A percentile compares a stretch with the other conserved stretches of the same genome.
Conservation (phyloP, 345 rosid genomes). For the Isatis tinctoria region DNA sequence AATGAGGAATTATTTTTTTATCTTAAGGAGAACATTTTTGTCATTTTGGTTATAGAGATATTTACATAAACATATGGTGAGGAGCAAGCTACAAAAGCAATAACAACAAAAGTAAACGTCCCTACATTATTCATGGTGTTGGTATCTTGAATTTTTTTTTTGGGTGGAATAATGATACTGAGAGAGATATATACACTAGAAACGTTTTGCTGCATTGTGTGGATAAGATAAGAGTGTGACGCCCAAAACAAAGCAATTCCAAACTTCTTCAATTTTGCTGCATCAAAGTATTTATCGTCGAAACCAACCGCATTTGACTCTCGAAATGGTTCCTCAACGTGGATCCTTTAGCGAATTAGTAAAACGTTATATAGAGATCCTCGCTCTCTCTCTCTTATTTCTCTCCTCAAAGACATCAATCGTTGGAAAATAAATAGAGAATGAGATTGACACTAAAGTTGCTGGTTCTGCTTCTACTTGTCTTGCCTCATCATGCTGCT, state of each 20-base stretch:
- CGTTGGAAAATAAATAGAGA: background rate
- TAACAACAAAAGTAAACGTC: background rate
- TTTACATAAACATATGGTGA: background rate
- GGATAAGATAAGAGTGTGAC: background rate
- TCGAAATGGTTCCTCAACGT: background rate
- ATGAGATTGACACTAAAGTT: background rate
- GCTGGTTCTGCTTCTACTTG: background rate
- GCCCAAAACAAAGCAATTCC: background rate
- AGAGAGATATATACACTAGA: background rate
- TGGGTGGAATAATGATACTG: background rate
- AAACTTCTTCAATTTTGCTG: background rate
- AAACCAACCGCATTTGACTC: background rate
- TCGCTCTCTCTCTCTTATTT: background rate
- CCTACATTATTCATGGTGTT: background rate
- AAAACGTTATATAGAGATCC: background rate
- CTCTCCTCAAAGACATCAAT: background rate
- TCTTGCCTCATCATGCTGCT: background rate
- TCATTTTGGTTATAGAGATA: background rate
- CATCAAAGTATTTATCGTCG: background rate
- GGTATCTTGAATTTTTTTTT: background rate
- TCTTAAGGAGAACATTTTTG: background rate
- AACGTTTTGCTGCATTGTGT: background rate
- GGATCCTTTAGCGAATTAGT: background rate
- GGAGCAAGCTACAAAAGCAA: background rate
- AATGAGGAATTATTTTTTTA: background rate